Evolutionary conservation across 805 yeast species (phyloP).

Genomic region (baker's yeast (Saccharomyces cerevisiae)): DNA sequence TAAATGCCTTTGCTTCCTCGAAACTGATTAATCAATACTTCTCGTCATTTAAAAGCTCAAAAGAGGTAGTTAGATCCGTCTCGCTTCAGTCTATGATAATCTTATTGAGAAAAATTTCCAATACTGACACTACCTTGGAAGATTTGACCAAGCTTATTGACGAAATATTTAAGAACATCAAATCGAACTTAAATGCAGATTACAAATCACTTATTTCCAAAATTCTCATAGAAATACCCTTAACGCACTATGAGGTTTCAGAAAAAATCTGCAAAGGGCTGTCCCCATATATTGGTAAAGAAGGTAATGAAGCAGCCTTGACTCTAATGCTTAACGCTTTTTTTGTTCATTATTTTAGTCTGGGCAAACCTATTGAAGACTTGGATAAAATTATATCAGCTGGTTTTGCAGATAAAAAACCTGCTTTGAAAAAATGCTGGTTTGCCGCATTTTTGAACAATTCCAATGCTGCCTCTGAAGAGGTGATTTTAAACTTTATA

Average conservation of each 20-base stretch:
- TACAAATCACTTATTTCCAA: conserved; percentile 48
- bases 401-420: conserved; percentile 62
- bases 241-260: conserved; percentile 25
- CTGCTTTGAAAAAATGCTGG: conserved; percentile 63
- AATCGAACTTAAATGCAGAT: conserved; percentile 55
- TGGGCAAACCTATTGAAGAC: conserved; percentile 20
- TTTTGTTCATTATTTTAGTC: conserved; percentile 36
- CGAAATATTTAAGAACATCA: conserved; percentile 50
- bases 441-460: conserved; percentile 34
- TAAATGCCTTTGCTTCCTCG: conserved; percentile 34
- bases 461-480: conserved; percentile 31
- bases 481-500: conserved; percentile 26
- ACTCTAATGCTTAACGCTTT: conserved; percentile 41
- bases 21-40: conserved; percentile 46
- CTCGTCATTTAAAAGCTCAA: conserved; percentile 59
- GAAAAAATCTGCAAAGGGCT: conserved; percentile 37
- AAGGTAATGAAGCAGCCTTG: conserved; percentile 64
- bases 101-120: conserved; percentile 19
- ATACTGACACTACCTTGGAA: conserved; percentile 20
- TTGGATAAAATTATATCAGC: conserved; percentile 34
- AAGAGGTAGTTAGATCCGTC: conserved; percentile 50
- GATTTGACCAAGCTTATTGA: conserved; percentile 35
- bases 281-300: conserved; percentile 53
- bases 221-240: conserved; percentile 33
- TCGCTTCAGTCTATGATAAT: conserved; percentile 33